A percentile compares a stretch with the other conserved stretches of the same genome.
Conservation (phyloP, 2,329 filamentous ascomycete genomes). For the Diaporthe amygdali region DNA sequence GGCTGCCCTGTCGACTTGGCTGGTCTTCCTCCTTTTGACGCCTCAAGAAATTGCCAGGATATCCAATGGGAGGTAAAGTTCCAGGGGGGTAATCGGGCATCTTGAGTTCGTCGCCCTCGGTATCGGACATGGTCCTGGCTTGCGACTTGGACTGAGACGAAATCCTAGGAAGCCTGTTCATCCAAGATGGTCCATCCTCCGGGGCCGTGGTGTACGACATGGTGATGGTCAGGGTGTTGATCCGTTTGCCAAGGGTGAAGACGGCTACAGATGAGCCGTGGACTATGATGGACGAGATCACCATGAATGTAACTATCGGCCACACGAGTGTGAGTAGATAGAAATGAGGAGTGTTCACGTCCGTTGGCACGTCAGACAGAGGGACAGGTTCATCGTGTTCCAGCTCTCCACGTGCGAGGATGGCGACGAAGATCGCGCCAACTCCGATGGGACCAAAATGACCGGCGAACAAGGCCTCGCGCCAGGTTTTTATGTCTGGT, state of each 20-base stretch:
- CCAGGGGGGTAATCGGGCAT: conserved; percentile 69
- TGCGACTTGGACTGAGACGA: conserved; percentile 76
- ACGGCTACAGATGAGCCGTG: conserved; percentile 98
- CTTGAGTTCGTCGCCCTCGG: conserved; percentile 70
- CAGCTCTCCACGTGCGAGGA: conserved; percentile 90
- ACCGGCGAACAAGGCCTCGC: conserved; percentile 93
- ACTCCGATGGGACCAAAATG: conserved; percentile 98
- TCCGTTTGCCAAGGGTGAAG: conserved; percentile 95
- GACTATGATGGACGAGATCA: conserved; percentile 91
- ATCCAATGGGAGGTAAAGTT: conserved; percentile 71
- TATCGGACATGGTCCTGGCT: conserved; percentile 82
- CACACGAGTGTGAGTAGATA: conserved; percentile 85
- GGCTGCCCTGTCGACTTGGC: conserved; percentile 56
- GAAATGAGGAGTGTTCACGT: conserved; percentile 60
- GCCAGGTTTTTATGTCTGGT: conserved; percentile 97
- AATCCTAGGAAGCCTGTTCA: conserved; percentile 84
- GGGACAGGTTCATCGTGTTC: conserved; percentile 80
- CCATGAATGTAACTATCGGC: conserved; percentile 94
- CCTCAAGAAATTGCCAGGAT: conserved; percentile 79
- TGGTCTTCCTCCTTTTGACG: conserved; percentile 80
- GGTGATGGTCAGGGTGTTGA: conserved; percentile 93
- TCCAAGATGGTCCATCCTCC: conserved; percentile 90
- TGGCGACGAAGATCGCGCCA: conserved; percentile 93
- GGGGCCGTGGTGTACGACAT: conserved; percentile 94
- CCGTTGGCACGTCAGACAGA: conserved; percentile 62